A percentile compares a stretch with the other conserved stretches of the same genome.
Evolutionary conservation across 495 filamentous ascomycete genomes (phyloP).

Genomic region (Aspergillus affinis): DNA sequence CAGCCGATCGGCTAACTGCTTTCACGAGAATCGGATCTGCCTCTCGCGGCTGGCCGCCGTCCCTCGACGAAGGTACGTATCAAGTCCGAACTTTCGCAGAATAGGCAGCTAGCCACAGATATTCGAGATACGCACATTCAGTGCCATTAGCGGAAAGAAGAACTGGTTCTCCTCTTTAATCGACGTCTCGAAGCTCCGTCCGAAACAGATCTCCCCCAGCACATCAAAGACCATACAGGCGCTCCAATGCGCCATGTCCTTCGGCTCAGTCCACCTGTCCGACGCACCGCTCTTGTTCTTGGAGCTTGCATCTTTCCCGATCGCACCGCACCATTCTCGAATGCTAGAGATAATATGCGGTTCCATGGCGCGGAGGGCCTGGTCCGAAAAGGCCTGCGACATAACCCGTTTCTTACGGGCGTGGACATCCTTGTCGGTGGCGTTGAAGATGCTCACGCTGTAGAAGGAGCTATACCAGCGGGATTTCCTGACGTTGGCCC

Average conservation of each 20-base stretch:
- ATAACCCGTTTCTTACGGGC: constrained; percentile 36
- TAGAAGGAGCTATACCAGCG: constrained; percentile 34
- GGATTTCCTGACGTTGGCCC: constrained; percentile 33
- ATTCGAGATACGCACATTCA: constrained; percentile 1
- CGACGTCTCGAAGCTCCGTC: constrained; percentile 8
- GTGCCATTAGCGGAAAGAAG: neutral
- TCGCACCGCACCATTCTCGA: neutral
- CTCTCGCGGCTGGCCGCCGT: no score
- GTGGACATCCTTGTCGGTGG: constrained; percentile 37
- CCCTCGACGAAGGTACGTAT: constrained; percentile 10
- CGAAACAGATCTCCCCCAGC: constrained; percentile 12
- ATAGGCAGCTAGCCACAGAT: constrained; percentile 2
- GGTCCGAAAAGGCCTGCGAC: constrained; percentile 36
- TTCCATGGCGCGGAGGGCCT: constrained; percentile 32
- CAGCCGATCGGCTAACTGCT: constrained; percentile 40
- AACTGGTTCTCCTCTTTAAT: neutral
- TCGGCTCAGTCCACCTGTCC: constrained; percentile 7
- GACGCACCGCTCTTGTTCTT: constrained; percentile 7
- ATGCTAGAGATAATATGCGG: neutral
- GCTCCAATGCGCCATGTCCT: constrained; percentile 36
- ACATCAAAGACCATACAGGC: constrained; percentile 16
- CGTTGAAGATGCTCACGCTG: constrained; percentile 39
- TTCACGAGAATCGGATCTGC: no score
- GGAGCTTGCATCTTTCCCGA: neutral
- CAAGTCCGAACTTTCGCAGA: constrained; percentile 16